A percentile compares a stretch with the other conserved stretches of the same genome.
These are phyloP conservation scores for Fusarium verticillioides DNA, from an alignment of 2,329 filamentous ascomycete genomes.

Conservation along the genomic window DNA sequence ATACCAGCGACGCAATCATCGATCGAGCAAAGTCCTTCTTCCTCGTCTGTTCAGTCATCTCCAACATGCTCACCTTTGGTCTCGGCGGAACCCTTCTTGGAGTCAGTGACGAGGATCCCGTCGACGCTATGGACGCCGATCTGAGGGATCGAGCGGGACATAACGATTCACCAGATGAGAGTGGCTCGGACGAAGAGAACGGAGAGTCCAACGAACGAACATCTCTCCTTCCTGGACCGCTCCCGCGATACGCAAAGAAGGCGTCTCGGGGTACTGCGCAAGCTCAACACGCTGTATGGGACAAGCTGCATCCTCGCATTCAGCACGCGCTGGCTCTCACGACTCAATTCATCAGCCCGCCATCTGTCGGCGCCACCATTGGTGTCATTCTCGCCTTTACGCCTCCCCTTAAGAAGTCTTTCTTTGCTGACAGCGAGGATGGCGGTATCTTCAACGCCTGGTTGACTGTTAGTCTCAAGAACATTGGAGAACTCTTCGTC, in stretches of 20 bases:
- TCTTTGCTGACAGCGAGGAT: slow-evolving; percentile 20
- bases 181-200: not conserved
- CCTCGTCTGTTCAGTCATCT: slow-evolving; percentile 31
- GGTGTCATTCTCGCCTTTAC: slow-evolving; percentile 17
- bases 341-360: slow-evolving; percentile 26
- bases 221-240: slow-evolving; percentile 22
- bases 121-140: slow-evolving; percentile 20
- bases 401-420: slow-evolving; percentile 25
- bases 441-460: slow-evolving; percentile 29
- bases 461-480: slow-evolving; percentile 31
- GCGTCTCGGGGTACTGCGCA: slow-evolving; percentile 11
- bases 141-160: slow-evolving; percentile 21
- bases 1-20: slow-evolving; percentile 17
- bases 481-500: slow-evolving; percentile 30
- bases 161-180: not conserved
- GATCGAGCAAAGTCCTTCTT: slow-evolving; percentile 30
- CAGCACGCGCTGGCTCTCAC: slow-evolving; percentile 10
- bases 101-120: slow-evolving; percentile 23
- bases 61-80: slow-evolving; percentile 33
- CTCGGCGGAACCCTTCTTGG: slow-evolving; percentile 26
- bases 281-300: slow-evolving; percentile 20
- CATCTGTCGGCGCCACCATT: slow-evolving; percentile 9
- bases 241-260: slow-evolving; percentile 20
- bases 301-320: slow-evolving; percentile 8
- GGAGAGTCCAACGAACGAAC: slow-evolving; percentile 15